phyloP scores from a whole-genome alignment of 75 land plant genomes.

The Isoetes taiwanensis region DNA sequence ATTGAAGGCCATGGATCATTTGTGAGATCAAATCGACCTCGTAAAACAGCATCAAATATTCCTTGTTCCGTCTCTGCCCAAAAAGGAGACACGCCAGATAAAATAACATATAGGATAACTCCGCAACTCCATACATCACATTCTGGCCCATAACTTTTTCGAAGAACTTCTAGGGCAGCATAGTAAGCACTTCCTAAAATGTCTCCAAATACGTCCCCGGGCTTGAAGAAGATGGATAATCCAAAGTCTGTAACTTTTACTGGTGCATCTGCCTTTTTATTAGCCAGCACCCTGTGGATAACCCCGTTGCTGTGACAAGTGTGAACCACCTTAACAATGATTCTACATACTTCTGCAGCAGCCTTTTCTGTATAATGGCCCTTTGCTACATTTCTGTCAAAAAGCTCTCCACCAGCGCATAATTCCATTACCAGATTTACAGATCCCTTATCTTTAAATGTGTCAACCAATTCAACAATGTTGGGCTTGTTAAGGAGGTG shows the following conservation, averaged over 20 bases:
- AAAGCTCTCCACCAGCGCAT: not conserved
- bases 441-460: not conserved
- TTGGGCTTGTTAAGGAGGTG: not conserved
- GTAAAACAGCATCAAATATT: slow-evolving; percentile 24
- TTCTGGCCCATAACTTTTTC: slow-evolving; percentile 4
- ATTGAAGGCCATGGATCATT: slow-evolving; percentile 43
- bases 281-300: not conserved
- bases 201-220: no score
- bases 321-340: not conserved
- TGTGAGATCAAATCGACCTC: slow-evolving; percentile 22
- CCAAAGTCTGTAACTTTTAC: slow-evolving; percentile 4
- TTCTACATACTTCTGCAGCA: not conserved
- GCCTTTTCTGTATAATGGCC: slow-evolving; percentile 5
- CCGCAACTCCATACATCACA: slow-evolving; percentile 2
- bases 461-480: not conserved
- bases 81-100: slow-evolving; percentile 3
- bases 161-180: no score
- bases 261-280: not conserved
- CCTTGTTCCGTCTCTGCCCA: slow-evolving; percentile 32
- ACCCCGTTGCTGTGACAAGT: not conserved
- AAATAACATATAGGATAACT: slow-evolving; percentile 1
- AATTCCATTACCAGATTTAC: slow-evolving; percentile 2
- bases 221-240: not conserved
- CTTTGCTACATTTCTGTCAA: not conserved
- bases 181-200: no score